Evolutionary conservation across 2,329 filamentous ascomycete species (phyloP), one percentile per base, ranked within the genome.

Genomic region (Rutstroemia sp.): DNA sequence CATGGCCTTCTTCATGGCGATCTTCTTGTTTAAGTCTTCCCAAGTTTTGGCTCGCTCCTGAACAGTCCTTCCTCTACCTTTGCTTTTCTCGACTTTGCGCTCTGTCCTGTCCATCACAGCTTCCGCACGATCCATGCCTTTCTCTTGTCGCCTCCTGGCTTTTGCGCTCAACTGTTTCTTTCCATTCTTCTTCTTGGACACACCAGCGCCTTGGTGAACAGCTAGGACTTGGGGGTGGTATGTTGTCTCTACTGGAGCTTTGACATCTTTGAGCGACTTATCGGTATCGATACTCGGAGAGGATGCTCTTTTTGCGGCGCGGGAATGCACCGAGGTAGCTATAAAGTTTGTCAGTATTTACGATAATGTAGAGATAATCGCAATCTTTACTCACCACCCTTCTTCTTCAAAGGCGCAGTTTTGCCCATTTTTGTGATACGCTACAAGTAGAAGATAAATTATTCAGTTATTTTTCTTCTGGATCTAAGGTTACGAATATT

Each of bases 241-340:
- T 57, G 72, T 69, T 7, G 76, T 72, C 46, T 78, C 73, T 19
- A 71, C 60, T 1, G 82, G 80, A 10, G 78, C 75, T 58, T 77
- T 73, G 57, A 79, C 71, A 39, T 81, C 73, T 68, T 86, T 87
- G 21, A 88, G 76, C 6, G 84, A 87, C 72, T 88, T 88, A 76
- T 89, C 85, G 45, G 81, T 80, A 72, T 88, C 74, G 71, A 89
- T 84, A 65, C 83, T 77, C 25, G 87, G 85, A 4, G 86, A 87
- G 16, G 82, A 82, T 48, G 84, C 87, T 61, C 88, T 83, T 67
- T 87, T 82, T 42, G 87, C 86, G 57, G 86, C 87, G 62, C 88
- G 86, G 53, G 88, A 92, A 74, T 86, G 87, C 57, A 83, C 71
- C 4, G 87, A 88, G 77, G 76, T 54, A 75, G 54, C 67, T 68